Evolutionary conservation across 1,139 yeast genomes (phyloP).

Genomic region (Magnusiomyces sp.): DNA sequence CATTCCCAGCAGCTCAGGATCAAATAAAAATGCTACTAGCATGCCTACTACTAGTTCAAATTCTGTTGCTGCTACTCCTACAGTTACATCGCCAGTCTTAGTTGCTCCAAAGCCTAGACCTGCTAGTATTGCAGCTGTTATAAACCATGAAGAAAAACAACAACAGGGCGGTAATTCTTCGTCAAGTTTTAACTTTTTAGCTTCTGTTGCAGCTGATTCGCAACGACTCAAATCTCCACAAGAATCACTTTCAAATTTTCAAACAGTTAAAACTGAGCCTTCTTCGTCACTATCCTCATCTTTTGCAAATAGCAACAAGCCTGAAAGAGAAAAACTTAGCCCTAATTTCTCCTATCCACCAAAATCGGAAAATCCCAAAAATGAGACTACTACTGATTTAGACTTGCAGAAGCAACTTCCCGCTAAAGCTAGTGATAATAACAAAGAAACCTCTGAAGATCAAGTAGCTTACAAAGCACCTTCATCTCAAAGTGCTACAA

Average conservation of each 20-base stretch:
- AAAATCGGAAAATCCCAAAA: not conserved
- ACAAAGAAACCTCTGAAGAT: not conserved
- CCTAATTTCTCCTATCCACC: conserved; percentile 1
- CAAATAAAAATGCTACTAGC: not conserved
- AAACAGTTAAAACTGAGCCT: not conserved
- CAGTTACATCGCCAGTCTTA: not conserved
- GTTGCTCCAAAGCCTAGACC: not conserved
- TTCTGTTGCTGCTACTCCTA: not conserved
- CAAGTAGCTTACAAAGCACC: not conserved
- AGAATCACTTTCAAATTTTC: no score
- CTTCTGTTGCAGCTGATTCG: conserved; percentile 10
- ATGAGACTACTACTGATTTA: not conserved
- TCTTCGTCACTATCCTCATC: not conserved
- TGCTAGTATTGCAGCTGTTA: not conserved
- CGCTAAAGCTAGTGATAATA: not conserved
- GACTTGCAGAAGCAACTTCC: not conserved
- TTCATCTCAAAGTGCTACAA: no score
- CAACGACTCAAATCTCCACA: conserved; percentile 1
- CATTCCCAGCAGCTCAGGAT: not conserved
- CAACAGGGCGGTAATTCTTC: not conserved
- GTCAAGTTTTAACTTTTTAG: conserved; percentile 9
- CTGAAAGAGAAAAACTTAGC: not conserved
- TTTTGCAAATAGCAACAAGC: not conserved
- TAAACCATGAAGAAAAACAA: not conserved
- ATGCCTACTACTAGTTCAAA: not conserved